These are phyloP conservation scores for Didymella arachidicola DNA, from an alignment of 2,329 filamentous ascomycete genomes.

Conservation along the genomic window DNA sequence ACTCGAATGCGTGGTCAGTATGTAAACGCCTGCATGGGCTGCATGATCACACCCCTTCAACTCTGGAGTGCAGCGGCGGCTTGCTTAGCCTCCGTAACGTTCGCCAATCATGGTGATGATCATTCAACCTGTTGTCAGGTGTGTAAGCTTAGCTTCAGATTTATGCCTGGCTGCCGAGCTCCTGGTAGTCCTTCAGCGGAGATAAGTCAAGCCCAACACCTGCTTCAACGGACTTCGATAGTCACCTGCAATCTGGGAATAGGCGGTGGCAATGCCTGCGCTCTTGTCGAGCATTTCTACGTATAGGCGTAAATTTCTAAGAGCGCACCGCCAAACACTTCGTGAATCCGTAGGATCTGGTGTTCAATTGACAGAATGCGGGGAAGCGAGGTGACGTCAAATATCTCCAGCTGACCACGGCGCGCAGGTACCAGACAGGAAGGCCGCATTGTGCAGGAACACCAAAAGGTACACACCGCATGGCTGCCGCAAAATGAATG, in stretches of 20 bases:
- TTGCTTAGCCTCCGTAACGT: conserved; percentile 7
- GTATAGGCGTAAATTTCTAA: background rate
- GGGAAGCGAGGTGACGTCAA: conserved; percentile 21
- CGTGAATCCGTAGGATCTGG: background rate
- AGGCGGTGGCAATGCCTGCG: background rate
- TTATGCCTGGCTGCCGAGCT: conserved; percentile 2
- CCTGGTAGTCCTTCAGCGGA: conserved; percentile 8
- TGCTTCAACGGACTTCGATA: conserved; percentile 3
- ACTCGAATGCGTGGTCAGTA: background rate
- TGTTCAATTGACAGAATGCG: conserved; percentile 6
- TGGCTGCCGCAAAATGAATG: conserved; percentile 3
- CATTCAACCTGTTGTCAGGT: background rate
- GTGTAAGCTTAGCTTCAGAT: conserved; percentile 13
- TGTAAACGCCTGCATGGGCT: conserved; percentile 11
- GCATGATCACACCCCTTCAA: conserved; percentile 18
- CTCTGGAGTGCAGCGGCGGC: conserved; percentile 12
- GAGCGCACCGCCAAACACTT: background rate
- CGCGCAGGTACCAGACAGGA: conserved; percentile 14
- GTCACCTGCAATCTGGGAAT: background rate
- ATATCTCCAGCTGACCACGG: conserved; percentile 18
- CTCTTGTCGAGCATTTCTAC: background rate
- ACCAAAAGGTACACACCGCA: conserved; percentile 13
- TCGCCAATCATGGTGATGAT: conserved; percentile 12
- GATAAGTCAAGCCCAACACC: conserved; percentile 10
- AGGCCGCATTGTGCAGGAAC: conserved; percentile 10